These are phyloP conservation scores for Silene conica DNA, from an alignment of 148 eudicot genomes.

Conservation along the genomic window DNA sequence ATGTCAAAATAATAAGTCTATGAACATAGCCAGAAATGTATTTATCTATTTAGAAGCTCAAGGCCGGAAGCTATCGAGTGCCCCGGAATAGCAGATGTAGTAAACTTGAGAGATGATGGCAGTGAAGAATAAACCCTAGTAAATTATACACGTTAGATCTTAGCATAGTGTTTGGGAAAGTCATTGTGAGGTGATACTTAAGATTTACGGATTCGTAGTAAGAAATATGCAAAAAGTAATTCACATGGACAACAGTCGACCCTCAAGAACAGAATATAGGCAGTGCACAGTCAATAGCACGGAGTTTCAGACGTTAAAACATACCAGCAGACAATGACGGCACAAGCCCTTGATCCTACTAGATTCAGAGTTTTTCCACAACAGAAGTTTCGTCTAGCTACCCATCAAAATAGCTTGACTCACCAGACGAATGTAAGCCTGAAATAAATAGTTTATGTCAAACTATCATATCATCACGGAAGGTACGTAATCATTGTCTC, in stretches of 20 bases:
- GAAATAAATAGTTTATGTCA: no score
- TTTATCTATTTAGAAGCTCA: slow-evolving; percentile 19
- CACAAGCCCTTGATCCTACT: slow-evolving; percentile 81
- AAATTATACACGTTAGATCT: no score
- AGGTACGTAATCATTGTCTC: no score
- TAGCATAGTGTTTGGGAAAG: no score
- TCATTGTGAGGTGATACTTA: no score
- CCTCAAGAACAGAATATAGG: not conserved
- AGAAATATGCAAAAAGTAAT: no score
- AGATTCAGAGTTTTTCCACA: slow-evolving; percentile 74
- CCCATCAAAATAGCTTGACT: slow-evolving; percentile 65
- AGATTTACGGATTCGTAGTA: no score
- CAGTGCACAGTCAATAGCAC: not conserved
- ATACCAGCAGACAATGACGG: slow-evolving; percentile 88
- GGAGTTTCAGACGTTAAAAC: not conserved
- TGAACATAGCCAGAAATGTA: not conserved
- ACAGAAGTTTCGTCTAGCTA: slow-evolving; percentile 76
- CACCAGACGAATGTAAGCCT: slow-evolving; percentile 54
- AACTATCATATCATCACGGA: no score
- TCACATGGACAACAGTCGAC: no score
- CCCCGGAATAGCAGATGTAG: slow-evolving; percentile 55
- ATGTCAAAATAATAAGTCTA: no score
- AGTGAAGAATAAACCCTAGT: no score
- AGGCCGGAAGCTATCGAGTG: slow-evolving; percentile 36
- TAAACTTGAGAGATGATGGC: slow-evolving; percentile 63